Base-by-base conservation (phyloP, 192 early-diverging fungal species). In the Allomyces javanicus region DNA sequence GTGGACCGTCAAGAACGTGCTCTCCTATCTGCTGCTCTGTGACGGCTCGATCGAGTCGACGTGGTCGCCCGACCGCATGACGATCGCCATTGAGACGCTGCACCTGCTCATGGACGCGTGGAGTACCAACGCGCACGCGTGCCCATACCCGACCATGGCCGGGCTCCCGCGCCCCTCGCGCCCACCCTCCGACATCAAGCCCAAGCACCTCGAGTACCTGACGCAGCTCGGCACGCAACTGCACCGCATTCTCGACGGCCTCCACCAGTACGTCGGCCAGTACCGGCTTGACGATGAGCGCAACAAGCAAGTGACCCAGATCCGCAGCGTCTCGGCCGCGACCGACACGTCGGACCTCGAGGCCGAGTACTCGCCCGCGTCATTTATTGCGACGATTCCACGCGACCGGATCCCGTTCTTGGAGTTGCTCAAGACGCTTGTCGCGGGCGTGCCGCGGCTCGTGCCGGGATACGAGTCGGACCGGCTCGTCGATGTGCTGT, bases 401-500 rank as follows among this genome's bases (percentile, higher is more conserved):
- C 77, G 69, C 62, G 85, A 85, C 19, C 79, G 78, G 55, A 83
- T 85, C 44, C 72, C 81, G 3, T 81, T 79, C 65, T 81, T 87
- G 64, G 85, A 86, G 65, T 71, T 94, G 7, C 72, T 91, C 62
- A 79, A 73, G 25, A 84, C 87, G 1, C 82, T 83, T 72, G 71
- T 94, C 19, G 84, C 87, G 58, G 75, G 79, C 50, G 71, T 93
- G 25, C 92, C 92, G 12, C 73, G 88, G 9, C 72, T 86, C 14
- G 74, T 79, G 64, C 88, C 88, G 40, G 77, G 83, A 10, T 84
- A 85, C 26, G 72, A 88, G 0, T 72, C 77, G 0, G 71, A 85
- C 17, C 68, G 74, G 58, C 64, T 95, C 1, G 77, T 95, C 0
- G 94, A 94, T 43, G 86, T 90, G 67, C 70, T 99, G 24, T 77